These are phyloP conservation scores for Rhizopus arrhizus DNA, from an alignment of 371 early-diverging fungal species.

Conservation along the genomic window DNA sequence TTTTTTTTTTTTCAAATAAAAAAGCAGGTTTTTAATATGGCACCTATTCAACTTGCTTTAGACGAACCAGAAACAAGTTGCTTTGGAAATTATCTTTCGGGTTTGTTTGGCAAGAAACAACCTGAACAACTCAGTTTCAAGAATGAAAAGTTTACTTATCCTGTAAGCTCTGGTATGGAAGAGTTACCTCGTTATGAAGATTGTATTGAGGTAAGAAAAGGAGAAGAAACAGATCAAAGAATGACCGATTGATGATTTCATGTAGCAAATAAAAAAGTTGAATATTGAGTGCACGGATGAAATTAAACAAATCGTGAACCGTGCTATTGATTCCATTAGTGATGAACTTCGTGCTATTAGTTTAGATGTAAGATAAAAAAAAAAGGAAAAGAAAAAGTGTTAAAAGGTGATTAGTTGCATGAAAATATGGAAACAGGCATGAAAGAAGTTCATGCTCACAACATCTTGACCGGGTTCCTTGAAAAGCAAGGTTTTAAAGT, in stretches of 20 bases:
- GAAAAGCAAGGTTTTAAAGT: constrained; percentile 60
- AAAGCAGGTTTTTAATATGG: not conserved
- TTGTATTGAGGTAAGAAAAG: constrained; percentile 19
- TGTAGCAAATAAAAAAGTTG: constrained; percentile 24
- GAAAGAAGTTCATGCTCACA: constrained; percentile 61
- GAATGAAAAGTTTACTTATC: constrained; percentile 20
- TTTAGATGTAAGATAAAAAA: constrained; percentile 42
- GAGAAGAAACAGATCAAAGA: not conserved
- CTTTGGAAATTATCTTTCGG: constrained; percentile 12
- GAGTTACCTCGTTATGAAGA: constrained; percentile 29
- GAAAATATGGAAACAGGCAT: constrained; percentile 62
- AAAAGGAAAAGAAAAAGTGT: not conserved
- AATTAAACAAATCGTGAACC: constrained; percentile 29
- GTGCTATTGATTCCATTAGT: constrained; percentile 48
- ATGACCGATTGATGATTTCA: not conserved
- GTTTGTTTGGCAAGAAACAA: not conserved
- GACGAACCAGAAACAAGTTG: constrained; percentile 17
- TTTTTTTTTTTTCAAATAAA: constrained; percentile 2
- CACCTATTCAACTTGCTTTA: constrained; percentile 25
- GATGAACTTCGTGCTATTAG: constrained; percentile 59
- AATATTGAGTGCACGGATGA: constrained; percentile 25
- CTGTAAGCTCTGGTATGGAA: constrained; percentile 19
- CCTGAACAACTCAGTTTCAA: not conserved
- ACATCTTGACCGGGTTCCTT: constrained; percentile 57
- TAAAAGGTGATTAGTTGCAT: constrained; percentile 50